Evolutionary conservation across 768 basidiomycete species (phyloP).

Genomic region (Clathrus columnatus): DNA sequence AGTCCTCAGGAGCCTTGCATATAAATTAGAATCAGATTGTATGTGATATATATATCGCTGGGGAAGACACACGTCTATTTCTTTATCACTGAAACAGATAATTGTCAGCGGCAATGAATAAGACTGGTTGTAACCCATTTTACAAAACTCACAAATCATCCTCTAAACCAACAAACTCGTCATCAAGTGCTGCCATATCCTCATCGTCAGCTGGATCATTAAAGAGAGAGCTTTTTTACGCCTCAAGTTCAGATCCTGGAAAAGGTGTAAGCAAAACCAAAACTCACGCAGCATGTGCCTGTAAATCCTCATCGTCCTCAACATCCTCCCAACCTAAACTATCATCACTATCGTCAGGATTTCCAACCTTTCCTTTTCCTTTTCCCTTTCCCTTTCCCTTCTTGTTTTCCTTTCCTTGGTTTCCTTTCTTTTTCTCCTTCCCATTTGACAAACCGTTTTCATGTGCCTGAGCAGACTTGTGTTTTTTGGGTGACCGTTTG

Average conservation of each 20-base stretch:
- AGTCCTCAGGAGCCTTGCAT: constrained; percentile 11
- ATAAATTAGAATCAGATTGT: constrained; percentile 12
- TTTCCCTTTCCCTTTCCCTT: constrained; percentile 19
- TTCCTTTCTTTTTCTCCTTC: constrained; percentile 12
- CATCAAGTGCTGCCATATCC: constrained; percentile 19
- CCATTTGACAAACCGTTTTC: constrained; percentile 18
- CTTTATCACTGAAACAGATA: background rate
- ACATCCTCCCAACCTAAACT: constrained; percentile 57
- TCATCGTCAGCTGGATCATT: constrained; percentile 37
- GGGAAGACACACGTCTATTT: background rate
- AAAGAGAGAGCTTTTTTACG: constrained; percentile 33
- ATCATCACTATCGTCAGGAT: constrained; percentile 6
- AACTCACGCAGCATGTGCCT: constrained; percentile 24
- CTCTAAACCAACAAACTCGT: constrained; percentile 25
- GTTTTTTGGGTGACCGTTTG: constrained; percentile 37
- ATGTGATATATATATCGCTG: background rate
- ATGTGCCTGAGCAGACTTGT: constrained; percentile 27
- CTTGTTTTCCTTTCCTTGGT: constrained; percentile 12
- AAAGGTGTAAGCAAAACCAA: background rate
- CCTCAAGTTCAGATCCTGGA: constrained; percentile 2
- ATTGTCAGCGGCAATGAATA: no score
- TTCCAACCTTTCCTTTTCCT: constrained; percentile 24
- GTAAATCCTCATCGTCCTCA: constrained; percentile 38
- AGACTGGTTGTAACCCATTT: background rate
- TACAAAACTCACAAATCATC: constrained; percentile 18